Conservation (phyloP, 768 basidiomycete genomes). For the Dendrothele bispora region DNA sequence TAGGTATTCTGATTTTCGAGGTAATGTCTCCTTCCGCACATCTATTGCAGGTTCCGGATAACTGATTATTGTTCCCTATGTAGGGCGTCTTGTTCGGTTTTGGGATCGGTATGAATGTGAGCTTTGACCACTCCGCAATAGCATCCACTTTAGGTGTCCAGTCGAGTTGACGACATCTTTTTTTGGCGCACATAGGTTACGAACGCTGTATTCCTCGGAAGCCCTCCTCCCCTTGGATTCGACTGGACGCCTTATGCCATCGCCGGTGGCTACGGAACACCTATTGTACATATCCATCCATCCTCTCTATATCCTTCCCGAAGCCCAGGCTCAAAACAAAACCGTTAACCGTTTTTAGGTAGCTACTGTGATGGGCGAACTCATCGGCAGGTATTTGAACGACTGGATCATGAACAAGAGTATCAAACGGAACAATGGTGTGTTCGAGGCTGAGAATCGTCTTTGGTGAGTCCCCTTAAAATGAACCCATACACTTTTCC, state of each 20-base stretch:
- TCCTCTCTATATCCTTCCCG: slow-evolving; percentile 2
- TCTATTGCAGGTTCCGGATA: not conserved
- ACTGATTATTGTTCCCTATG: not conserved
- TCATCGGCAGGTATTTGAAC: slow-evolving; percentile 50
- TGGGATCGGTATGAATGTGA: slow-evolving; percentile 38
- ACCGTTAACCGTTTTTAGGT: too few species aligned
- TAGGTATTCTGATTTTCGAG: slow-evolving; percentile 41
- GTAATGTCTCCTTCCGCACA: slow-evolving; percentile 16
- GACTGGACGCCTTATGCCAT: slow-evolving; percentile 40
- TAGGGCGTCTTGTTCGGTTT: slow-evolving; percentile 43
- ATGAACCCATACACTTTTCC: not conserved
- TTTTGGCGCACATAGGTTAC: too few species aligned
- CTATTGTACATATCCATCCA: slow-evolving; percentile 39
- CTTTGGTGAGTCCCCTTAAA: slow-evolving; percentile 31
- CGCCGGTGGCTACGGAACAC: slow-evolving; percentile 45
- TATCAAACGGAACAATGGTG: slow-evolving; percentile 46
- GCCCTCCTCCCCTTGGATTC: slow-evolving; percentile 45
- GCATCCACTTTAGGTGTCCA: too few species aligned
- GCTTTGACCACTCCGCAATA: too few species aligned
- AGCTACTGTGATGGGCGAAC: slow-evolving; percentile 50
- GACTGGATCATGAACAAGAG: slow-evolving; percentile 45
- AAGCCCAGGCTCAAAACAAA: not conserved
- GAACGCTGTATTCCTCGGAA: slow-evolving; percentile 53
- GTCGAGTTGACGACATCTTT: too few species aligned
- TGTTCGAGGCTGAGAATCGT: slow-evolving; percentile 53